Conservation (phyloP, 208 protist genomes). For the Angomonas ambiguus region DNA sequence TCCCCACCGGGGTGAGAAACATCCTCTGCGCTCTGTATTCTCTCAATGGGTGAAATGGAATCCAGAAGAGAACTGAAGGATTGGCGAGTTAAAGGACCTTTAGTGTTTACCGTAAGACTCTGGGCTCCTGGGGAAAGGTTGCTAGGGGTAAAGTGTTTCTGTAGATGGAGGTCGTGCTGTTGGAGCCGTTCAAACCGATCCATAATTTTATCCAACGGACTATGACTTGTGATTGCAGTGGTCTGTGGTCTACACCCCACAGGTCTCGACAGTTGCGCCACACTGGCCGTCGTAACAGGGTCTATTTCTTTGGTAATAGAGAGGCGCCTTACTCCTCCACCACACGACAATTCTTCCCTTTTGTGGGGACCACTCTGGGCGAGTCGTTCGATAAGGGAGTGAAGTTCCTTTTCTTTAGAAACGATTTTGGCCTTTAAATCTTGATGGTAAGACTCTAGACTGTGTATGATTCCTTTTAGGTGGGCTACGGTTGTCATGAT, state of each 20-base stretch:
- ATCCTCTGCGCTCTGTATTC: neutral
- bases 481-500: neutral
- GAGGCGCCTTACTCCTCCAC: neutral
- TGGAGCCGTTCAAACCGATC: neutral
- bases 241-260: neutral
- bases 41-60: neutral
- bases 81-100: neutral
- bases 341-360: neutral
- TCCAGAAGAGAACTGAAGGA: neutral
- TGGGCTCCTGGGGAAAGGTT: neutral
- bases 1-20: neutral
- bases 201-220: neutral
- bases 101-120: neutral
- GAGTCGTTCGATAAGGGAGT: neutral
- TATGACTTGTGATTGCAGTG: neutral
- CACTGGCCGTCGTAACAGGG: constrained; percentile 16
- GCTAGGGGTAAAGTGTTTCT: neutral
- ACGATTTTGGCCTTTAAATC: constrained; percentile 20
- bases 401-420: constrained; percentile 18
- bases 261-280: constrained; percentile 15
- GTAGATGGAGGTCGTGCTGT: constrained; percentile 2
- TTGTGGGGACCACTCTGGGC: neutral
- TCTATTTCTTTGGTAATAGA: neutral
- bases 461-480: constrained; percentile 8
- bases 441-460: constrained; percentile 10